These are phyloP conservation scores for Phytophthora cryptogea DNA, from an alignment of 352 stramenopile species.

Conservation along the genomic window DNA sequence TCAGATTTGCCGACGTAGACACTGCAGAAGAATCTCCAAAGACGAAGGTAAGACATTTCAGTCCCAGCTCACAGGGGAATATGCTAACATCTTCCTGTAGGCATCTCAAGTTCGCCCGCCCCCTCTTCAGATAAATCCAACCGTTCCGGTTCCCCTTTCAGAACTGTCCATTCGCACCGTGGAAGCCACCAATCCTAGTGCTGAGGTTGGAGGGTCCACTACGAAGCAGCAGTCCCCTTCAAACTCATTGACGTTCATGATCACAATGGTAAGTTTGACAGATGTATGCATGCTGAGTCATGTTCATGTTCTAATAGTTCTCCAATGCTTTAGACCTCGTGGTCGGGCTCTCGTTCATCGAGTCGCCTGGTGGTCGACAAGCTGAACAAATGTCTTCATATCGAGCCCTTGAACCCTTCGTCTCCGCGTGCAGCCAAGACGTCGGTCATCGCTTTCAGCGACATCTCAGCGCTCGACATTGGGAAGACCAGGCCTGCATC, in stretches of 20 bases:
- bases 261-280: conserved; percentile 47
- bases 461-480: conserved; percentile 45
- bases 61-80: neutral
- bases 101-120: neutral
- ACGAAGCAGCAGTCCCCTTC: neutral
- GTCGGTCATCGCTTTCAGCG: conserved; percentile 28
- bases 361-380: conserved; percentile 44
- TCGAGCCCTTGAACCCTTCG: conserved; percentile 35
- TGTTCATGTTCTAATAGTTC: too few species aligned
- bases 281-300: neutral
- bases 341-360: conserved; percentile 47
- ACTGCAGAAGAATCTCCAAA: neutral
- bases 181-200: conserved; percentile 15
- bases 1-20: conserved; percentile 6
- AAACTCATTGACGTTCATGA: conserved; percentile 39
- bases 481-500: conserved; percentile 5
- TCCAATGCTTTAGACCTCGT: conserved; percentile 33
- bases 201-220: neutral
- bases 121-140: neutral
- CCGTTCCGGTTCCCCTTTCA: neutral
- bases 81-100: neutral
- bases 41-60: neutral
- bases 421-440: conserved; percentile 37
- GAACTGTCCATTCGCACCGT: conserved; percentile 32
- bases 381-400: conserved; percentile 20